Conservation (phyloP, 768 basidiomycete genomes). For the Cystofilobasidium ferigula region DNA sequence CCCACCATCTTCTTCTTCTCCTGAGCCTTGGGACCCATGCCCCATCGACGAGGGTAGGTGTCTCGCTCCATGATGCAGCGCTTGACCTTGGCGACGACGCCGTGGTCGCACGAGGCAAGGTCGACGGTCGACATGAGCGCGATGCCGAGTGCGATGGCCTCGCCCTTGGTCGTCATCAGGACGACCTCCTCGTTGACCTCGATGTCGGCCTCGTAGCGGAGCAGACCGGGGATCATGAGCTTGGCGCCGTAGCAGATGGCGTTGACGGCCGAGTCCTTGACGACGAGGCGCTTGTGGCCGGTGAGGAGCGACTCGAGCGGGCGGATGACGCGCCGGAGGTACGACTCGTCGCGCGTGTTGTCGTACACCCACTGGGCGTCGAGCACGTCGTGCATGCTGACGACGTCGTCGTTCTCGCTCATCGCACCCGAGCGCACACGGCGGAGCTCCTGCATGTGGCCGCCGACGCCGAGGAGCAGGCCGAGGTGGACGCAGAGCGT, state of each 20-base stretch:
- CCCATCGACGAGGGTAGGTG: slow-evolving; percentile 95
- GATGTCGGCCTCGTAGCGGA: slow-evolving; percentile 93
- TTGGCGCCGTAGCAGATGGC: slow-evolving; percentile 99
- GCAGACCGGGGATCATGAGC: slow-evolving; percentile 96
- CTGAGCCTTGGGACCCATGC: slow-evolving; percentile 88
- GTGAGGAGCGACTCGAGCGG: slow-evolving; percentile 87
- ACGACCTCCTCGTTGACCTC: slow-evolving; percentile 91
- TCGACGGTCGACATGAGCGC: slow-evolving; percentile 99
- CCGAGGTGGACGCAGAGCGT: slow-evolving; percentile 97
- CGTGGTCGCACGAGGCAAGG: slow-evolving; percentile 93
- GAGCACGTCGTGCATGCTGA: slow-evolving; percentile 98
- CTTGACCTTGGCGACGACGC: slow-evolving; percentile 97
- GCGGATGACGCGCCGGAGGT: slow-evolving; percentile 85
- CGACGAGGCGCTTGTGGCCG: slow-evolving; percentile 96
- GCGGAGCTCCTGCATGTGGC: slow-evolving; percentile 99
- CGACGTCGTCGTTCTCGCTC: slow-evolving; percentile 95
- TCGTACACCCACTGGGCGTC: slow-evolving; percentile 99
- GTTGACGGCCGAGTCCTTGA: slow-evolving; percentile 98
- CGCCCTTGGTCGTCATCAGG: slow-evolving; percentile 97
- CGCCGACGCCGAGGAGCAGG: slow-evolving; percentile 84
- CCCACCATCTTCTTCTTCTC: slow-evolving; percentile 71
- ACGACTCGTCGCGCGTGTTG: slow-evolving; percentile 92
- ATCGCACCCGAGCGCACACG: slow-evolving; percentile 90
- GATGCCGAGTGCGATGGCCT: slow-evolving; percentile 86
- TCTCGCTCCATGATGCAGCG: slow-evolving; percentile 94